Evolutionary conservation across 305 asterid genomes (phyloP), one percentile per base, ranked within the genome.

Genomic region (Lippia alba): DNA sequence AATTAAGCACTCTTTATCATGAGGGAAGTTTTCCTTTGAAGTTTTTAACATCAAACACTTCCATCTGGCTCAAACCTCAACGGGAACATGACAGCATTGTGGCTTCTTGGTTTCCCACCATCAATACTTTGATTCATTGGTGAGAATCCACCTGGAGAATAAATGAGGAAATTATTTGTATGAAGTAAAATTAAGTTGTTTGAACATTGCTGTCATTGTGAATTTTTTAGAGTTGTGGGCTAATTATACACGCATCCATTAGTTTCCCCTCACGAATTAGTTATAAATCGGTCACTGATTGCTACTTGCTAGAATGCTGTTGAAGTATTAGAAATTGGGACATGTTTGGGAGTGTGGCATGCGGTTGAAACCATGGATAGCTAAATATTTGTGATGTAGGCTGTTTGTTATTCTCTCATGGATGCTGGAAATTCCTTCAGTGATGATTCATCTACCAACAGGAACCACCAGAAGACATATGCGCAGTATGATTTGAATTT

Each of bases 381-480:
- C 67, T 56, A 54, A 20, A 15, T 24, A 40, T 58, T 59, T 70
- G 39, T 63, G 80, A 63, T 72, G 49, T 68, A 94, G 99, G 96
- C 84, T 73, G 87, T 83, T 44, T 89, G 98, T 70, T 85, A 72
- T 84, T 73, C 93, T 79, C 86, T 95, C 67, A 74, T 87, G 89
- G 81, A 72, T 56, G 69, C 81, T 76, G 80, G 93, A 75, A 81
- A 78, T 65, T 78, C 81, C 58, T 75, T 74, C 57, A 65, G 20
- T 55, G 82, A 77, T 70, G 83, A 83, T 72, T 78, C 45, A 76
- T 67, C 64, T 70, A 71, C 76, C 62, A 65, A 65, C 46, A 80
- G 79, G 71, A 76, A 67, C 49, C 79, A 57, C 72, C 89, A 80
- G 79, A 24, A 24, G 30, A 83, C 78, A 58, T 74, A 85, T 78